Evolutionary conservation across 768 basidiomycete species (phyloP).

Genomic region (Calocera viscosa): DNA sequence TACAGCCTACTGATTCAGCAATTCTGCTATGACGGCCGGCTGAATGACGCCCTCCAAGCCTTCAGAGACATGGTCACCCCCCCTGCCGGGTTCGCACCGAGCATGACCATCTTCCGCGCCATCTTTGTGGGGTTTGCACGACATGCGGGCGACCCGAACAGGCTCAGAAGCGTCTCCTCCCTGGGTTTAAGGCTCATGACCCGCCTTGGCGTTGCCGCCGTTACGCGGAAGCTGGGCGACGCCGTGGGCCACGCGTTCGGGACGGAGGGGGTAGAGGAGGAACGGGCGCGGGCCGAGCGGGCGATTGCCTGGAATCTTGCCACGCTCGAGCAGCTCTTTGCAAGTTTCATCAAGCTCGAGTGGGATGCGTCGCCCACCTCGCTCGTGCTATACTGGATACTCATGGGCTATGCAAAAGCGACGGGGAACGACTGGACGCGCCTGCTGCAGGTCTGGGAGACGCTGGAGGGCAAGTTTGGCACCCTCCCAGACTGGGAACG

Average conservation of each 20-base stretch:
- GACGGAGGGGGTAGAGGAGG: background rate
- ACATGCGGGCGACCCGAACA: slow-evolving; percentile 32
- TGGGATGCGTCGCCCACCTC: slow-evolving; percentile 29
- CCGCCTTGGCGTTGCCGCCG: background rate
- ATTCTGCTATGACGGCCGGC: slow-evolving; percentile 58
- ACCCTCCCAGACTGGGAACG: slow-evolving; percentile 28
- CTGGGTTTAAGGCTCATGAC: background rate
- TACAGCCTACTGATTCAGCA: slow-evolving; percentile 58
- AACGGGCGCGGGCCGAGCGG: background rate
- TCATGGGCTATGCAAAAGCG: slow-evolving; percentile 52
- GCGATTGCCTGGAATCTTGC: slow-evolving; percentile 40
- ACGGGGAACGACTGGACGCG: slow-evolving; percentile 39
- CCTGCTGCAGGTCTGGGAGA: slow-evolving; percentile 45
- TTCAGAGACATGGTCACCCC: slow-evolving; percentile 52
- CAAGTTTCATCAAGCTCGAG: slow-evolving; percentile 47
- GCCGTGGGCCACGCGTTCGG: background rate
- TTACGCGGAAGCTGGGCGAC: background rate
- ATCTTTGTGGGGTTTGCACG: slow-evolving; percentile 64
- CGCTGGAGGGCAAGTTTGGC: slow-evolving; percentile 45
- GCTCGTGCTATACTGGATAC: slow-evolving; percentile 49
- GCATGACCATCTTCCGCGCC: slow-evolving; percentile 47
- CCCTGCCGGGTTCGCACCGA: slow-evolving; percentile 31
- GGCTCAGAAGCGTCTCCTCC: background rate
- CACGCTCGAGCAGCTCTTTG: slow-evolving; percentile 46
- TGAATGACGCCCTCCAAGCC: slow-evolving; percentile 41